phyloP scores from a whole-genome alignment of 768 basidiomycete genomes.

The Tylopilus subfusipes region DNA sequence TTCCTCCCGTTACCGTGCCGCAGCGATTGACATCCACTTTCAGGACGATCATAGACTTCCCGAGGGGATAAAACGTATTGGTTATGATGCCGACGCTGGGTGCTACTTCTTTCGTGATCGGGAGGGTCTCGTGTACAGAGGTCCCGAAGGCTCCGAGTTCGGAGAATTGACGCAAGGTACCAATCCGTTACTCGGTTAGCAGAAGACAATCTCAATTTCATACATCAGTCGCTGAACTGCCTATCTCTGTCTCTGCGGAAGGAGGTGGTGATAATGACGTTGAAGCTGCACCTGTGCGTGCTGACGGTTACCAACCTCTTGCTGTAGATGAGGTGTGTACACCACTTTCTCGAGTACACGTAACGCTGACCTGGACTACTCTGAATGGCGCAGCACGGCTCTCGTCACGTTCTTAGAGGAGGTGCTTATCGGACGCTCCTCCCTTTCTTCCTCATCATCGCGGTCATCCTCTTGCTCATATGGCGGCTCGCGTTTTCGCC shows the following conservation, averaged over 20 bases:
- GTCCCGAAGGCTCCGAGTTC: conserved; percentile 58
- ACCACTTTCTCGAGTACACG: background rate
- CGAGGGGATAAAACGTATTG: conserved; percentile 57
- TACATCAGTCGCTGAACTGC: conserved; percentile 29
- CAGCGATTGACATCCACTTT: background rate
- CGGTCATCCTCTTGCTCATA: conserved; percentile 57
- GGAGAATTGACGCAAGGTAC: conserved; percentile 47
- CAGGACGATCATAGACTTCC: conserved; percentile 54
- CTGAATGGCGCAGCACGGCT: conserved; percentile 28
- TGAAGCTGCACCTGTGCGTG: conserved; percentile 52
- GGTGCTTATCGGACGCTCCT: conserved; percentile 58
- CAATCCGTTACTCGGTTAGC: background rate
- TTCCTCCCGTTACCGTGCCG: background rate
- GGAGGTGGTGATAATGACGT: conserved; percentile 41
- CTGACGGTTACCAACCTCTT: conserved; percentile 57
- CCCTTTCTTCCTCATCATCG: conserved; percentile 70
- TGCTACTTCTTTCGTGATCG: conserved; percentile 61
- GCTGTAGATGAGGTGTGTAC: conserved; percentile 45
- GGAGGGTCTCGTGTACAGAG: conserved; percentile 54
- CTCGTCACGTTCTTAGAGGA: conserved; percentile 33
- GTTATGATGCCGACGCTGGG: conserved; percentile 71
- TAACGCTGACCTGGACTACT: conserved; percentile 14
- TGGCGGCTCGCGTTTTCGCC: conserved; percentile 54
- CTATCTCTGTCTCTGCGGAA: conserved; percentile 25
- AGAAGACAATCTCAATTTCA: background rate